Conservation (phyloP, 345 rosid species). For the Laguncularia racemosa region DNA sequence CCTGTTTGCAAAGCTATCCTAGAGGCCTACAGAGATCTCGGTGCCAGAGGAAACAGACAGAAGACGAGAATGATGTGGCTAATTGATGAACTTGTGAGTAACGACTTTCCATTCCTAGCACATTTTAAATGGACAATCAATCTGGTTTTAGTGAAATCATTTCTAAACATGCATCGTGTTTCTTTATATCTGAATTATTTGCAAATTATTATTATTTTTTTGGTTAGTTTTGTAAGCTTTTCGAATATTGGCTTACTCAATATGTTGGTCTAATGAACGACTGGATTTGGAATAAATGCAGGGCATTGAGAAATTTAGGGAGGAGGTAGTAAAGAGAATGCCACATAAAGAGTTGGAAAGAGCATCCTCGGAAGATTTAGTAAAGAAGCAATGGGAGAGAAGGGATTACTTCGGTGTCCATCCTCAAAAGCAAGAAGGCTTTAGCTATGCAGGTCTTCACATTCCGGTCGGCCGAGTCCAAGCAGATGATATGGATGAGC, state of each 20-base stretch:
- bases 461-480: conserved; percentile 85
- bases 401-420: conserved; percentile 77
- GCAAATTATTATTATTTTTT: no score
- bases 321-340: conserved; percentile 74
- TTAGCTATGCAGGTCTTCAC: conserved; percentile 74
- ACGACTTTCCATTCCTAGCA: neutral
- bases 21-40: conserved; percentile 89
- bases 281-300: conserved; percentile 17
- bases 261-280: neutral
- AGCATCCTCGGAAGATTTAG: conserved; percentile 54
- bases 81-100: conserved; percentile 84
- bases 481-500: conserved; percentile 90
- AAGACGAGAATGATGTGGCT: conserved; percentile 99
- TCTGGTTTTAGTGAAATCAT: neutral
- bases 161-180: neutral
- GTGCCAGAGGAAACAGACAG: conserved; percentile 78
- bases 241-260: no score
- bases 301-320: conserved; percentile 84
- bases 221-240: no score
- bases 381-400: conserved; percentile 75
- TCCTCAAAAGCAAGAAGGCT: conserved; percentile 86
- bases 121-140: neutral
- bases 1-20: conserved; percentile 71
- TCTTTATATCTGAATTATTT: no score
- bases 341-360: conserved; percentile 55